Conservation (phyloP, 1,284 basidiomycete genomes). For the Volvariella surrecta region DNA sequence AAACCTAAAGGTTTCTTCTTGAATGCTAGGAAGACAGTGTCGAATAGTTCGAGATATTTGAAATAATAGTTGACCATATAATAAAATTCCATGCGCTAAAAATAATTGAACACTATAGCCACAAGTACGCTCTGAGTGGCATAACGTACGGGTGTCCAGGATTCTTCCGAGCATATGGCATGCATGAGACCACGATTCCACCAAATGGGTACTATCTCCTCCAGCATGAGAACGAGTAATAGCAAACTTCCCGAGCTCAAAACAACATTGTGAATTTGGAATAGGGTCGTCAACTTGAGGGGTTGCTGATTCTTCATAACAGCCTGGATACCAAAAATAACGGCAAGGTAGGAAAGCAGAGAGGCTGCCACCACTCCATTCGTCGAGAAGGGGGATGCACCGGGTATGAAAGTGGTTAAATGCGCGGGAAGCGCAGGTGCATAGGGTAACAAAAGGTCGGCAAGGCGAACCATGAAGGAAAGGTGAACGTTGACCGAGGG, state of each 20-base stretch:
- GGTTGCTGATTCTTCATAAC: slow-evolving; percentile 77
- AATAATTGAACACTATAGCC: slow-evolving; percentile 9
- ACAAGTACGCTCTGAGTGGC: slow-evolving; percentile 8
- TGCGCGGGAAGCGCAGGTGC: slow-evolving; percentile 54
- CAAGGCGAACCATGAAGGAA: slow-evolving; percentile 57
- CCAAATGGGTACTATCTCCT: slow-evolving; percentile 79
- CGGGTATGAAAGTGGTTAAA: slow-evolving; percentile 62
- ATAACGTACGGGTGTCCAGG: slow-evolving; percentile 78
- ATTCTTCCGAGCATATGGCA: slow-evolving; percentile 68
- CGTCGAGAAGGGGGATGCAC: slow-evolving; percentile 77
- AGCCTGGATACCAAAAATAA: slow-evolving; percentile 83
- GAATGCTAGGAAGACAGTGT: slow-evolving; percentile 95
- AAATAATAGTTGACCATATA: slow-evolving; percentile 99
- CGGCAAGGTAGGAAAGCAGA: slow-evolving; percentile 75
- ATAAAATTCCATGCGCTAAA: slow-evolving; percentile 78
- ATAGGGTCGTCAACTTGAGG: slow-evolving; percentile 78
- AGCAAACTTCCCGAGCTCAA: slow-evolving; percentile 79
- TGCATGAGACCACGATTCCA: slow-evolving; percentile 66
- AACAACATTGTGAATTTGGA: slow-evolving; percentile 90
- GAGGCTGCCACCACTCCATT: slow-evolving; percentile 61
- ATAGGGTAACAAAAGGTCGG: slow-evolving; percentile 56
- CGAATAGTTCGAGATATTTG: slow-evolving; percentile 90
- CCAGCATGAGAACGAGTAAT: slow-evolving; percentile 80
- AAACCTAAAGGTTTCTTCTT: slow-evolving; percentile 96
- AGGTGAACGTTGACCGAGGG: slow-evolving; percentile 15